Conservation (phyloP, 352 stramenopile species). For the Blastocystis sp. region DNA sequence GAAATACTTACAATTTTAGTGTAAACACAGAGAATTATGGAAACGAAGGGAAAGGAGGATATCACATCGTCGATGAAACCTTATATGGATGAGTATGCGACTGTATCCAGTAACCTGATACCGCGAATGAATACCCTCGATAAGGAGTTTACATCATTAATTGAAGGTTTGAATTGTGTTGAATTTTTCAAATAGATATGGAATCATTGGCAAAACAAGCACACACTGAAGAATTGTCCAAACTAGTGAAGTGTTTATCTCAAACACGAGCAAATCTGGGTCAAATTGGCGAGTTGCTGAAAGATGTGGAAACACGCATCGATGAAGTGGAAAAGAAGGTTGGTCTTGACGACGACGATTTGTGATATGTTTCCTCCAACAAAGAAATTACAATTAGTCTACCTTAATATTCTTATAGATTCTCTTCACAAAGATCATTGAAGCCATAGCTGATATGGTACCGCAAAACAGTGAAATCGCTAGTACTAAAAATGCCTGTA, state of each 20-base stretch:
- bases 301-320: constrained; percentile 23
- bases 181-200: constrained; percentile 38
- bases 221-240: constrained; percentile 41
- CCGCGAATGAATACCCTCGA: neutral
- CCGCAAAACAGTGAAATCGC: constrained; percentile 85
- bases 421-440: constrained; percentile 81
- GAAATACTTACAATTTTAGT: neutral
- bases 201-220: constrained; percentile 23
- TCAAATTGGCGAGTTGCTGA: neutral
- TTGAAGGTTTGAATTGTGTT: neutral
- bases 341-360: constrained; percentile 49
- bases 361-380: constrained; percentile 27
- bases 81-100: constrained; percentile 48
- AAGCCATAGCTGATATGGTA: constrained; percentile 81
- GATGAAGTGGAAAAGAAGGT: constrained; percentile 36
- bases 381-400: constrained; percentile 70
- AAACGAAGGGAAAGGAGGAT: neutral
- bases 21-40: constrained; percentile 10
- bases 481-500: constrained; percentile 66
- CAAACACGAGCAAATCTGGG: constrained; percentile 17
- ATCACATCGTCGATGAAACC: constrained; percentile 36
- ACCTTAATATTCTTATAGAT: constrained; percentile 90
- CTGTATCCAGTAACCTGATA: neutral
- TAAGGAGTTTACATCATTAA: constrained; percentile 27
- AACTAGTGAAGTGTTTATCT: neutral